Percentiles rank a stretch among this genome's conserved stretches.
Conservation (phyloP, 139 green algal genomes). For the Haematococcus sp. region DNA sequence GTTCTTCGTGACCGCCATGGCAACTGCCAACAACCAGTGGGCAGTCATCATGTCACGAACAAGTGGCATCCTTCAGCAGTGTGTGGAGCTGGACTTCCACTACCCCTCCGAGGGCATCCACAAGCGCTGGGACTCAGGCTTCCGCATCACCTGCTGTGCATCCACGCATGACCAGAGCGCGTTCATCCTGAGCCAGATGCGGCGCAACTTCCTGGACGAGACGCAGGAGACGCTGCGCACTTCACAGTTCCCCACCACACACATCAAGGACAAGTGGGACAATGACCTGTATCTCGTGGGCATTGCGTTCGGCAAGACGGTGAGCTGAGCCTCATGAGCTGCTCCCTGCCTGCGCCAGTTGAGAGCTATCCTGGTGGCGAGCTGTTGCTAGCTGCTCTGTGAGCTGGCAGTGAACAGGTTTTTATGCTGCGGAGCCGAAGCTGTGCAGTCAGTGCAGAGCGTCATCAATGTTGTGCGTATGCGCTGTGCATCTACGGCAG, state of each 20-base stretch:
- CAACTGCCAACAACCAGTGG: conserved; percentile 80
- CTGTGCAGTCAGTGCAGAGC: no score
- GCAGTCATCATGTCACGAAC: conserved; percentile 98
- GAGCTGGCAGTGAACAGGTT: no score
- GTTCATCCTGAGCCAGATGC: conserved; percentile 68
- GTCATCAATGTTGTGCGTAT: no score
- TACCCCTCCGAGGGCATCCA: conserved; percentile 98
- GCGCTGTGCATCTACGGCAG: no score
- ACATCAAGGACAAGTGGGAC: conserved; percentile 45
- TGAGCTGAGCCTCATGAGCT: conserved; percentile 25
- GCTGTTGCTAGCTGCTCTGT: no score
- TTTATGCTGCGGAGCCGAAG: no score
- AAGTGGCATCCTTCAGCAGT: conserved; percentile 76
- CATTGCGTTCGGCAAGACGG: conserved; percentile 32
- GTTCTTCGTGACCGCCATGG: conserved; percentile 98
- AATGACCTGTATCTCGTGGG: conserved; percentile 32
- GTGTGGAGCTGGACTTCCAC: conserved; percentile 98
- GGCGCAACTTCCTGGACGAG: conserved; percentile 61
- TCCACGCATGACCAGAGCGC: conserved; percentile 87
- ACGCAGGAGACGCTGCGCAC: conserved; percentile 87
- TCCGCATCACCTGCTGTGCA: conserved; percentile 89
- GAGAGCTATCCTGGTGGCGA: no score
- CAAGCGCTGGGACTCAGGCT: conserved; percentile 93
- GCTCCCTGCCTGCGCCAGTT: no score
- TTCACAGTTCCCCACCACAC: conserved; percentile 31